phyloP scores from a whole-genome alignment of 2,329 filamentous ascomycete species.

The Fusarium robinianum region DNA sequence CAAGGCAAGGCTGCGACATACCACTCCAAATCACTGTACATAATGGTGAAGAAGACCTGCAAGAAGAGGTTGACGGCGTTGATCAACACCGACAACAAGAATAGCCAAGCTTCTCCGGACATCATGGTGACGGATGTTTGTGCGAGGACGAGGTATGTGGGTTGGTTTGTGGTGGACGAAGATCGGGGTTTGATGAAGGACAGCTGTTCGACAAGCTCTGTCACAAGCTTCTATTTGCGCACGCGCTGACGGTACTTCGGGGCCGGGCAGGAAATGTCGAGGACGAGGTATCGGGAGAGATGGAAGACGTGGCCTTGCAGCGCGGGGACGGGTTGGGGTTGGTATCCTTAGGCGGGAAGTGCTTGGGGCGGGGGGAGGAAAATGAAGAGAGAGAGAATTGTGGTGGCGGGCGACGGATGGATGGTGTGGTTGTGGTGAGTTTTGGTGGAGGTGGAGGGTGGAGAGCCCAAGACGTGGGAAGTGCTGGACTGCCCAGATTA shows the following conservation, averaged over 20 bases:
- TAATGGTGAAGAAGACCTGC: slow-evolving; percentile 99
- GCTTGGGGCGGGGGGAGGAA: neutral
- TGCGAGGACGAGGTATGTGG: slow-evolving; percentile 14
- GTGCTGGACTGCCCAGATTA: slow-evolving; percentile 20
- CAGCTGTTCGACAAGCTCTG: slow-evolving; percentile 37
- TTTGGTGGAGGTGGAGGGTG: slow-evolving; percentile 32
- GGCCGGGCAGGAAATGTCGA: slow-evolving; percentile 1
- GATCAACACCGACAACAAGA: slow-evolving; percentile 95
- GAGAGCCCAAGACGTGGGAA: slow-evolving; percentile 28
- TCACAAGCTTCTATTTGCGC: slow-evolving; percentile 31
- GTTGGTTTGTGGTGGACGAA: slow-evolving; percentile 19
- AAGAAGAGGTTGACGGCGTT: slow-evolving; percentile 99
- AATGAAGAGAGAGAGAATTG: no score
- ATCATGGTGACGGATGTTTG: slow-evolving; percentile 54
- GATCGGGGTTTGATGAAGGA: slow-evolving; percentile 7
- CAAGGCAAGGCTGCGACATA: slow-evolving; percentile 53
- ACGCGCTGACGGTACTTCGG: slow-evolving; percentile 8
- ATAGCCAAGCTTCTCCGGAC: slow-evolving; percentile 98
- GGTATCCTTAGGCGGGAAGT: slow-evolving; percentile 12
- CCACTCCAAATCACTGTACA: slow-evolving; percentile 99
- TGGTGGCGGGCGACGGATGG: slow-evolving; percentile 20
- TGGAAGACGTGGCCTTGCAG: slow-evolving; percentile 21
- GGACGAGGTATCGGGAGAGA: slow-evolving; percentile 1
- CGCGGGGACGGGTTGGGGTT: slow-evolving; percentile 10
- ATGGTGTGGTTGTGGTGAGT: slow-evolving; percentile 35